Evolutionary conservation across 2,329 filamentous ascomycete species (phyloP).

Genomic region (Fusarium sp.): DNA sequence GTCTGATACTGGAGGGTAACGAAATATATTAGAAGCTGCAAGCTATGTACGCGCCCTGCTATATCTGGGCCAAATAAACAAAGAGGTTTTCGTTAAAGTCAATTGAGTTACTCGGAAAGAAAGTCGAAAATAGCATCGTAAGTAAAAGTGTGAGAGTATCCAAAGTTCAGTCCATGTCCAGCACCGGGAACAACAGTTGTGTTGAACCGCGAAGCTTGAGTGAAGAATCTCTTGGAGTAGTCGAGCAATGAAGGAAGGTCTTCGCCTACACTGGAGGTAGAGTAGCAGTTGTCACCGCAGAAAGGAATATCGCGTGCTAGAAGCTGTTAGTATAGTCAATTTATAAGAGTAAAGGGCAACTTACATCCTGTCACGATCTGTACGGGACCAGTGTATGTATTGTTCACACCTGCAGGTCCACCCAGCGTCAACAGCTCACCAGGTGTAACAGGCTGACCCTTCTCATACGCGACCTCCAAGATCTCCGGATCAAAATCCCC

Average conservation of each 20-base stretch:
- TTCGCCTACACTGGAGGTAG: slow-evolving; percentile 53
- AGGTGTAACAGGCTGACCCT: slow-evolving; percentile 66
- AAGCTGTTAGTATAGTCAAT: slow-evolving; percentile 17
- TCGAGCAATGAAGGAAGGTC: slow-evolving; percentile 57
- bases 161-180: slow-evolving; percentile 64
- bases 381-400: slow-evolving; percentile 64
- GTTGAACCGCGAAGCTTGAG: slow-evolving; percentile 61
- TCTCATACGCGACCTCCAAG: slow-evolving; percentile 57
- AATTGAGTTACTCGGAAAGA: slow-evolving; percentile 36
- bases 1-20: background rate
- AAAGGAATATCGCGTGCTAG: slow-evolving; percentile 64
- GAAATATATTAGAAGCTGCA: background rate
- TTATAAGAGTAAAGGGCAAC: slow-evolving; percentile 11
- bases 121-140: slow-evolving; percentile 56
- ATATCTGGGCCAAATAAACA: background rate
- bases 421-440: slow-evolving; percentile 70
- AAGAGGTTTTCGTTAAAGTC: background rate
- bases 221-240: slow-evolving; percentile 55
- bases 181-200: slow-evolving; percentile 65
- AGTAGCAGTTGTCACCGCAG: slow-evolving; percentile 70
- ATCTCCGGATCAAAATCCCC: slow-evolving; percentile 66
- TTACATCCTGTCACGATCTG: slow-evolving; percentile 68
- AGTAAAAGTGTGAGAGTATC: slow-evolving; percentile 50
- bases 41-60: background rate
- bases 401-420: slow-evolving; percentile 49